Percentiles rank a stretch among this genome's conserved stretches.
Conservation (phyloP, 2,329 filamentous ascomycete genomes). For the Penicillium verrucosum region DNA sequence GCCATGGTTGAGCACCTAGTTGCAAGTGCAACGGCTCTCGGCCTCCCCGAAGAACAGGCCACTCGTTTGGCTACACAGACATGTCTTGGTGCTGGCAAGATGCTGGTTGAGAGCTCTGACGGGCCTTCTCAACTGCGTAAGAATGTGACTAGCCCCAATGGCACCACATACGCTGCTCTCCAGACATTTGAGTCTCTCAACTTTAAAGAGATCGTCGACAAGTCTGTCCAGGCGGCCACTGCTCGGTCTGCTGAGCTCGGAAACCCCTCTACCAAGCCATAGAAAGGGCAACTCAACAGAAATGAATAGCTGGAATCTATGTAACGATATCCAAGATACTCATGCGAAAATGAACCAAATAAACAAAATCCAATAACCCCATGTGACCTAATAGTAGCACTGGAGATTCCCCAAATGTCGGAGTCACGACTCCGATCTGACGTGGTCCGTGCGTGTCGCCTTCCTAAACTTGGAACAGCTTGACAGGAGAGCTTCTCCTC, state of each 20-base stretch:
- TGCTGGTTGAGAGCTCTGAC: constrained; percentile 33
- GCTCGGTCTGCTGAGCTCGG: constrained; percentile 32
- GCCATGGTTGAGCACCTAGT: constrained; percentile 37
- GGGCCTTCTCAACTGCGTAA: constrained; percentile 33
- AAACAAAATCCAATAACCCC: background rate
- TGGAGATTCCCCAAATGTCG: background rate
- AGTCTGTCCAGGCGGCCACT: constrained; percentile 34
- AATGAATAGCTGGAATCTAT: background rate
- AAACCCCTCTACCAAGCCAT: constrained; percentile 10
- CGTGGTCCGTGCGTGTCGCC: constrained; percentile 6
- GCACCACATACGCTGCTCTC: constrained; percentile 34
- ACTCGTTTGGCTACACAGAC: constrained; percentile 34
- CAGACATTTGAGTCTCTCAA: constrained; percentile 31
- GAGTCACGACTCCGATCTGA: background rate
- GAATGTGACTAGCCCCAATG: constrained; percentile 38
- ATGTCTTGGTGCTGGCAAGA: constrained; percentile 36
- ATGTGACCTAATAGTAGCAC: background rate
- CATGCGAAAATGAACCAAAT: background rate
- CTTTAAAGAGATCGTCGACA: constrained; percentile 32
- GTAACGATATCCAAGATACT: background rate
- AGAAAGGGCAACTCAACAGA: background rate
- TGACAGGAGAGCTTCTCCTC: background rate
- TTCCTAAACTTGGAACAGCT: background rate
- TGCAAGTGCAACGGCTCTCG: constrained; percentile 32
- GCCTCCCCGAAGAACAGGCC: constrained; percentile 33